Base-by-base conservation (phyloP, 371 early-diverging fungal species). In the Umbelopsis sp. region DNA sequence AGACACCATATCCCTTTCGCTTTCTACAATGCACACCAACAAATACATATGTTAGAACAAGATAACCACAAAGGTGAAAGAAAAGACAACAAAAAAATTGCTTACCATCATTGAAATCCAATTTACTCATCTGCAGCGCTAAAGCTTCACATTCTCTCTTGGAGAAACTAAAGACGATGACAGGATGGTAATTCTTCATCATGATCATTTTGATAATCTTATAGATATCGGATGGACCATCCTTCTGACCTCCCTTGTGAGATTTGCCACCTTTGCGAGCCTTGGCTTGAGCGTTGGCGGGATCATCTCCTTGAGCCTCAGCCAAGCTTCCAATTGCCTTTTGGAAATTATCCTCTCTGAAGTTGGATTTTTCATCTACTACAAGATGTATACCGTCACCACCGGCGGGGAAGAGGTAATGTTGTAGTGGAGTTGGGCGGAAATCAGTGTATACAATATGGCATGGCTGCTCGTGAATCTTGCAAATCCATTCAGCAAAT, bases 401-500 rank as follows among this genome's bases (percentile, higher is more conserved):
- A 63, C 93, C 93, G 32, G 88, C 89, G n/a, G 97, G 97, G 79
- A 97, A 97, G 64, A 99, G 71, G 72, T 98, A 99, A 77, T 99
- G 94, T 71, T 98, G 97, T 65, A 99, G 81, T 16, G 99, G 99
- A 0, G 98, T 98, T 4, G 99, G 99, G 63, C 99, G 92, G 84
- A 95, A 99, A 80, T 99, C 99, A 10, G 99, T 99, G 80, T 99
- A 99, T 14, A 99, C 99, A 66, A 99, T 98, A 75, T 99, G 99
- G 74, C 99, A 98, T 10, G 97, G 94, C 72, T 98, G 99, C 63
- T 93, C 87, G 79, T 99, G 97, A 38, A 96, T 93, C 52, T 92
- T 93, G 70, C 94, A 92, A 70, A 99, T 97, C 99, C 99, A 99
- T 80, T 97, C 93, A 11, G 99, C 99, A 89, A 99, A 99, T 80